Percentiles rank a stretch among this genome's conserved stretches.
Evolutionary conservation across 2,329 filamentous ascomycete genomes (phyloP).

Genomic region (Nothophoma quercina): DNA sequence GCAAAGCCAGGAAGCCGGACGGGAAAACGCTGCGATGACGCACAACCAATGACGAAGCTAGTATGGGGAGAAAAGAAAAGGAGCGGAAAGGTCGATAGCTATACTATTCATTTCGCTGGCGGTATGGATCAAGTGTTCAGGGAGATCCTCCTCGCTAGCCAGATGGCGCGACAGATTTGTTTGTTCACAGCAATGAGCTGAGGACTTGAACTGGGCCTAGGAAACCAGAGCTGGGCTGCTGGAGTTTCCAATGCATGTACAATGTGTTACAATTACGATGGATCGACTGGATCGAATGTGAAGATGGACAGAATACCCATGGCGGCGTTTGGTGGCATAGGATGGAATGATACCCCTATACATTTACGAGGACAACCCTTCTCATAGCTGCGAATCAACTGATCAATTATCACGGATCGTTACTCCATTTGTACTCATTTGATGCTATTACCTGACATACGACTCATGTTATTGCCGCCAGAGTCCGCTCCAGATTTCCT

Average conservation of each 20-base stretch:
- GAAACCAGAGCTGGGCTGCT: slow-evolving; percentile 3
- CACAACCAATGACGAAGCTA: slow-evolving; percentile 34
- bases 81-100: slow-evolving; percentile 48
- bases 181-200: slow-evolving; percentile 48
- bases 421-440: too few relatives aligned
- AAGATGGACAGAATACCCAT: background rate
- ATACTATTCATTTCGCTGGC: slow-evolving; percentile 48
- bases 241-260: background rate
- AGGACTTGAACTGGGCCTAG: background rate
- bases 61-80: slow-evolving; percentile 49
- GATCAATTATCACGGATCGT: background rate
- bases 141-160: slow-evolving; percentile 47
- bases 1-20: slow-evolving; percentile 46
- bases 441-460: too few relatives aligned
- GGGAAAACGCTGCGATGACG: slow-evolving; percentile 47
- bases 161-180: slow-evolving; percentile 48
- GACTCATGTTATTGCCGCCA: too few relatives aligned
- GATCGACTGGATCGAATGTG: background rate
- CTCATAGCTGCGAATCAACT: background rate
- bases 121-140: slow-evolving; percentile 49
- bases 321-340: background rate
- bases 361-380: background rate
- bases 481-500: too few relatives aligned
- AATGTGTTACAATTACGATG: background rate
- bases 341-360: slow-evolving; percentile 3